phyloP scores from a whole-genome alignment of 129 eudicot genomes.

The Solidago caesia region DNA sequence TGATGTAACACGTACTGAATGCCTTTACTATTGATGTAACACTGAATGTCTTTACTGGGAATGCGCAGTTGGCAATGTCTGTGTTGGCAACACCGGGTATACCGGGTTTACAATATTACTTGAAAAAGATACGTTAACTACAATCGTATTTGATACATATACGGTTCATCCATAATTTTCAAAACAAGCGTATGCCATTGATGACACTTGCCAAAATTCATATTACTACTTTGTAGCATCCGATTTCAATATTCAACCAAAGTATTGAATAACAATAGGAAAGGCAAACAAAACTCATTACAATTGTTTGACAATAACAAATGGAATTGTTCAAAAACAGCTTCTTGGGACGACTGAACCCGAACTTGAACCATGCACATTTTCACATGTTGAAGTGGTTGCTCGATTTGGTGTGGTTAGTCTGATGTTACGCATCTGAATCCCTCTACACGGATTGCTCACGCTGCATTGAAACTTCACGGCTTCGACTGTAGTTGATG shows the following conservation, averaged over 20 bases:
- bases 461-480: constrained; percentile 67
- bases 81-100: too few species aligned
- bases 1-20: too few species aligned
- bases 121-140: too few species aligned
- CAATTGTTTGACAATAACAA: constrained; percentile 21
- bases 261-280: constrained; percentile 28
- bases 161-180: too few species aligned
- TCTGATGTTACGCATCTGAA: constrained; percentile 55
- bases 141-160: too few species aligned
- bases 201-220: constrained; percentile 7
- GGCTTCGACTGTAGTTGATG: constrained; percentile 66
- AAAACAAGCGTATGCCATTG: not conserved
- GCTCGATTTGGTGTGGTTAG: constrained; percentile 42
- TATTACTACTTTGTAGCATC: constrained; percentile 1
- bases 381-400: constrained; percentile 48
- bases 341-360: constrained; percentile 36
- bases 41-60: too few species aligned
- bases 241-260: constrained; percentile 38
- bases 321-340: constrained; percentile 30
- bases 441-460: constrained; percentile 61
- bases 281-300: constrained; percentile 25
- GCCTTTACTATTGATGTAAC: too few species aligned
- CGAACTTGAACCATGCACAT: constrained; percentile 38
- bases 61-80: too few species aligned
- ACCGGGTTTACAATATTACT: too few species aligned